phyloP scores from a whole-genome alignment of 2,329 filamentous ascomycete genomes.

The Colletotrichum karsti region DNA sequence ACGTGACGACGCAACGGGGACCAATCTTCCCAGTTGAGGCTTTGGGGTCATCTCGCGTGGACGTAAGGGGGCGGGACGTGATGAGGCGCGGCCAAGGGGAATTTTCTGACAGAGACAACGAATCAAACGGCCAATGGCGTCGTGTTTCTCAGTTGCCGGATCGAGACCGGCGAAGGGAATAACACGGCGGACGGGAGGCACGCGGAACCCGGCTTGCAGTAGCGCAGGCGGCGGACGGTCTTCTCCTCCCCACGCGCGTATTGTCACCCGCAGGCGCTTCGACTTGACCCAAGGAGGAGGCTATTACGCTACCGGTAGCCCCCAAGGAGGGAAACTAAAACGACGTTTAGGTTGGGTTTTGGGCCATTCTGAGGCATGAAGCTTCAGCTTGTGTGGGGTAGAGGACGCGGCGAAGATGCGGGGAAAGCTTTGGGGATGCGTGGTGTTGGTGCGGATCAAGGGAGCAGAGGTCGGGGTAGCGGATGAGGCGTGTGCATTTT shows the following conservation, averaged over 20 bases:
- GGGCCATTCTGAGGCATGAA: constrained; percentile 4
- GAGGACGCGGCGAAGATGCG: not conserved
- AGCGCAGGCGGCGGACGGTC: not conserved
- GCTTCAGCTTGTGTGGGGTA: constrained; percentile 21
- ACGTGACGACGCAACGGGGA: not conserved
- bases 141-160: not conserved
- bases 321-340: not conserved
- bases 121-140: not conserved
- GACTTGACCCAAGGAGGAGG: not conserved
- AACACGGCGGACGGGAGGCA: not conserved
- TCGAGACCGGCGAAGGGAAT: not conserved
- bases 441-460: constrained; percentile 19
- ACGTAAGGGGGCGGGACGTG: not conserved
- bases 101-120: not conserved
- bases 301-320: not conserved
- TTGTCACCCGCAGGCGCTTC: not conserved
- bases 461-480: constrained; percentile 23
- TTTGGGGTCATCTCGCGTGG: not conserved
- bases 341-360: not conserved
- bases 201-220: not conserved
- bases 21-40: not conserved
- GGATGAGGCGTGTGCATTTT: constrained; percentile 14
- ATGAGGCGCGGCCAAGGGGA: not conserved
- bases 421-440: constrained; percentile 13
- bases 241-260: not conserved